Evolutionary conservation across 768 basidiomycete genomes (phyloP), one percentile per base, ranked within the genome.

Genomic region (Pisolithus microcarpus): DNA sequence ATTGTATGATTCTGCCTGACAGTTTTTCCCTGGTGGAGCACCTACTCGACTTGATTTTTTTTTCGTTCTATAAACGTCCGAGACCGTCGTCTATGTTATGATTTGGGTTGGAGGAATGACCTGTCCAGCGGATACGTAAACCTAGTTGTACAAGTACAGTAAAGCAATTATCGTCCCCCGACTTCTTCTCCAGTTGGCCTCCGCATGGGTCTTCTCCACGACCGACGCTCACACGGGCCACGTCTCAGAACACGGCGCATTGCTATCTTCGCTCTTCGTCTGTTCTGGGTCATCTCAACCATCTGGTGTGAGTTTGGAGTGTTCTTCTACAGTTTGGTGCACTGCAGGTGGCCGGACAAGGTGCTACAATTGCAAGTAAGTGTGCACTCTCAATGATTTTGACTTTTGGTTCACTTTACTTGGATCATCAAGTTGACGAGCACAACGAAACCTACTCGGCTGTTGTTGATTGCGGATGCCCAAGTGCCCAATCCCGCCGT

Each of bases 391-490:
- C 48, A 49, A 18, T 43, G 39, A 46, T 48, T 52, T 19, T 42
- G 7, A 48, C 34, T 52, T 52, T 36, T 46, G 56, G 44, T 9
- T 26, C 18, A 19, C 46, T 18, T 26, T 45, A 31, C 38, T 31
- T 47, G 67, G 63, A 15, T 52, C 30, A 51, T 40, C 39, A 46
- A 46, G 45, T 53, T 59, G 2, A 38, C 19, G 6, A 38, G 46
- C n/a, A 18, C 39, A 18, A 53, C 54, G 38, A 63, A 58, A 15
- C 67, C 74, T 21, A 73, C 80, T 1, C 84, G 80, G 56, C 75
- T 89, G 16, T 72, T 91, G 24, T 68, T 91, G 49, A 61, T 87
- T 8, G 74, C 87, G 3, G 89, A 91, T 58, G 76, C 82, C 7
- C 87, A 85, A 61, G 72, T 88, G 13, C 73, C 68, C 37, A 67